Base-by-base conservation (phyloP, 148 eudicot species). In the Persicaria maculosa region DNA sequence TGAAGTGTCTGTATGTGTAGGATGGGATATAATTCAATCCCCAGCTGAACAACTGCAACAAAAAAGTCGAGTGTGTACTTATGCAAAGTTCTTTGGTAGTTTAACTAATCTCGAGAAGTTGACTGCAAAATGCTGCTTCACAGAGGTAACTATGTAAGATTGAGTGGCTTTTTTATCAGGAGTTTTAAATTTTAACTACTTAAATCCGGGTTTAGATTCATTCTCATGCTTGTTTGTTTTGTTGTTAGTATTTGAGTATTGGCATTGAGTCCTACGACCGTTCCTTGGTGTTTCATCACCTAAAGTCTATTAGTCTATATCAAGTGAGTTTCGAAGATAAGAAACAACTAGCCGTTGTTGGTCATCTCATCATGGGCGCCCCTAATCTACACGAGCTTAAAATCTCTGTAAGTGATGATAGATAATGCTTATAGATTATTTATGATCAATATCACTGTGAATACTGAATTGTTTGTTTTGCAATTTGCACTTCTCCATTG, bases 221-320 rank as follows among this genome's bases (percentile, higher is more conserved):
- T 70, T 71, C 9, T 54, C 52, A 31, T 71, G 20, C 19, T 64
- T 44, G 22, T 54, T 45, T 3, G 47, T 73, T 25, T 10, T 50
- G 48, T 72, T 55, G 57, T n/a, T 81, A 91, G 98, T 91, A 87
- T 83, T 69, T 94, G 78, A 94, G 98, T 77, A 80, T 88, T 73
- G 98, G 97, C 70, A 88, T 83, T 72, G 85, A 85, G 59, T 85
- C 78, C 10, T 85, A 84, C 79, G 77, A 76, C 62, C 83, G 74
- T 11, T 77, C 79, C n/a, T 36, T 85, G 43, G 83, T 81, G 17
- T 92, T 83, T 79, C 72, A 40, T 58, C 78, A 77, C 73, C 81
- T 94, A 67, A 92, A 88, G 79, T 47, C 77, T 53, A 55, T 55
- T 7, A 9, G 6, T n/a, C 19, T 55, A 55, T 0, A 17, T 7